Conservation (phyloP, 2,329 filamentous ascomycete genomes). For the Pezicula rhizophila region DNA sequence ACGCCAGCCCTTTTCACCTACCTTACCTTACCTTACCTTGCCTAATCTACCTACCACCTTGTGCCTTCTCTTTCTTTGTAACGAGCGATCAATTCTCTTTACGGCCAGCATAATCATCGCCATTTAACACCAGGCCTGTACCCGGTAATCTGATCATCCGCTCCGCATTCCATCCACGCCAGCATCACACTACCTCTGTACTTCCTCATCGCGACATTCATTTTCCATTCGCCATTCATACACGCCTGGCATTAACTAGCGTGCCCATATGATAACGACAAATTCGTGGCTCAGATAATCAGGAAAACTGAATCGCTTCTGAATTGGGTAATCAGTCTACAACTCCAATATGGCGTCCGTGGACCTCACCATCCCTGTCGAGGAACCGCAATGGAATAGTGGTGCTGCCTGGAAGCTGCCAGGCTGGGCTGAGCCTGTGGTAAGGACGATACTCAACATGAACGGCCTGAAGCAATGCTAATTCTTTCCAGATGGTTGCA, state of each 20-base stretch:
- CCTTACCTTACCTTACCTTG: background rate
- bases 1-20: background rate
- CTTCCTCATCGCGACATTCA: background rate
- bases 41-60: background rate
- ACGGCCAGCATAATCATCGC: background rate
- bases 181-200: background rate
- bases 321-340: background rate
- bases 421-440: slow-evolving; percentile 27
- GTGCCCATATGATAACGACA: too few species aligned
- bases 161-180: background rate
- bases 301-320: background rate
- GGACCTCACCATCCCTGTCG: slow-evolving; percentile 17
- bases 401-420: slow-evolving; percentile 26
- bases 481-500: slow-evolving; percentile 23
- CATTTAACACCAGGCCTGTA: background rate
- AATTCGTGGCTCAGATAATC: too few species aligned
- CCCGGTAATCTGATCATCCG: too few species aligned
- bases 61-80: background rate
- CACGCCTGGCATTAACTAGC: background rate
- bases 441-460: slow-evolving; percentile 7
- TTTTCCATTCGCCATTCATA: background rate
- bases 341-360: slow-evolving; percentile 6
- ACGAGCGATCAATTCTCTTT: background rate
- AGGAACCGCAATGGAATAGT: slow-evolving; percentile 27
- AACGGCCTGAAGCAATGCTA: background rate